phyloP scores from a whole-genome alignment of 2,329 filamentous ascomycete species.

The Fusarium foetens region DNA sequence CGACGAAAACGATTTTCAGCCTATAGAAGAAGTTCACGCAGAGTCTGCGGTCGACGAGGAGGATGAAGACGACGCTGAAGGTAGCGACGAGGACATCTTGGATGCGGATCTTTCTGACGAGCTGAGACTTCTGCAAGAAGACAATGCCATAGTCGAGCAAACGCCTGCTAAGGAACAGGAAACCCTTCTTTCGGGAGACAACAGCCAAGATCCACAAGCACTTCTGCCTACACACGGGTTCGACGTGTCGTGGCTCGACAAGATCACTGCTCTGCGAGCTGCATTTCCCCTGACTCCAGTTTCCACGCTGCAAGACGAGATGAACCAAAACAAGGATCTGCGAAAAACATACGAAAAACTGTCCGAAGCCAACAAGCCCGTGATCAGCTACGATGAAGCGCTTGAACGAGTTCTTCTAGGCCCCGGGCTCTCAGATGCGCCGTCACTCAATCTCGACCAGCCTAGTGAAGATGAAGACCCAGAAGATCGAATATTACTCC shows the following conservation, averaged over 20 bases:
- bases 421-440: not conserved
- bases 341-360: constrained; percentile 53
- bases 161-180: constrained; percentile 3
- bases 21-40: not conserved
- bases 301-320: constrained; percentile 50
- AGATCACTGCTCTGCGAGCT: constrained; percentile 49
- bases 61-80: constrained; percentile 29
- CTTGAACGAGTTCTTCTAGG: constrained; percentile 45
- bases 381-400: constrained; percentile 49
- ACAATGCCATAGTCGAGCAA: constrained; percentile 30
- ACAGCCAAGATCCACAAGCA: not conserved
- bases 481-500: constrained; percentile 11
- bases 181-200: constrained; percentile 1
- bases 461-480: constrained; percentile 3
- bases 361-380: constrained; percentile 46
- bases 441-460: not conserved
- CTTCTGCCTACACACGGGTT: not conserved
- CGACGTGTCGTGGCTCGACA: constrained; percentile 45
- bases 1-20: constrained; percentile 46
- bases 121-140: constrained; percentile 38
- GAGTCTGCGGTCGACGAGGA: constrained; percentile 25
- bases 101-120: constrained; percentile 36
- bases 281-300: constrained; percentile 57
- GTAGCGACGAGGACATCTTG: constrained; percentile 23
- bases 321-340: constrained; percentile 51